Conservation (phyloP, 352 stramenopile species). For the Globisporangium acanthophoron region DNA sequence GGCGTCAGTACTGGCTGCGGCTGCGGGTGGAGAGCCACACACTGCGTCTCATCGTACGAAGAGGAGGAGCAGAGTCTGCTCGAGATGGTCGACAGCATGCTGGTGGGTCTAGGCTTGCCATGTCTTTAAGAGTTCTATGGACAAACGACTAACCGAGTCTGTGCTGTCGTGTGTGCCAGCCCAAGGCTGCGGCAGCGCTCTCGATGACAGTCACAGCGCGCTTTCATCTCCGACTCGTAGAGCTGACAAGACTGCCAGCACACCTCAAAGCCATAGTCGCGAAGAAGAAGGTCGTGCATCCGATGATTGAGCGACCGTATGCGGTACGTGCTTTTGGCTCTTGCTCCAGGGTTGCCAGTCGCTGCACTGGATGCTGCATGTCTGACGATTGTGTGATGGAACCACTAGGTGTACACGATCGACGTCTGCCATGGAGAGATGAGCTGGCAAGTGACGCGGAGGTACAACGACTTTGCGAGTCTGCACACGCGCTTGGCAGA, state of each 20-base stretch:
- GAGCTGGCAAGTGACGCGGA: conserved; percentile 35
- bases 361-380: not conserved
- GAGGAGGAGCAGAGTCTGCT: conserved; percentile 25
- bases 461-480: conserved; percentile 40
- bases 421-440: conserved; percentile 30
- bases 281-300: conserved; percentile 27
- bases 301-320: conserved; percentile 36
- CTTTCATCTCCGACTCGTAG: not conserved
- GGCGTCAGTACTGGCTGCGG: conserved; percentile 8
- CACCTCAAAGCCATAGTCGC: conserved; percentile 21
- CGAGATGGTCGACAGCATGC: conserved; percentile 19
- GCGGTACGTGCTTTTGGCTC: conserved; percentile 15
- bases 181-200: not conserved
- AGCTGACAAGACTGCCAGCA: not conserved
- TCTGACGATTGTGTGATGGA: not conserved
- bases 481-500: conserved; percentile 25
- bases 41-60: conserved; percentile 12
- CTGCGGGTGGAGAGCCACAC: conserved; percentile 24
- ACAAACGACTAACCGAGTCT: not conserved
- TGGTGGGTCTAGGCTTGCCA: conserved; percentile 12
- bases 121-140: not conserved
- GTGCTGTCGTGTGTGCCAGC: conserved; percentile 1
- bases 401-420: conserved; percentile 36
- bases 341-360: not conserved
- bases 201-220: not conserved